Evolutionary conservation across 768 basidiomycete species (phyloP).

Genomic region (Boletus patriciae): DNA sequence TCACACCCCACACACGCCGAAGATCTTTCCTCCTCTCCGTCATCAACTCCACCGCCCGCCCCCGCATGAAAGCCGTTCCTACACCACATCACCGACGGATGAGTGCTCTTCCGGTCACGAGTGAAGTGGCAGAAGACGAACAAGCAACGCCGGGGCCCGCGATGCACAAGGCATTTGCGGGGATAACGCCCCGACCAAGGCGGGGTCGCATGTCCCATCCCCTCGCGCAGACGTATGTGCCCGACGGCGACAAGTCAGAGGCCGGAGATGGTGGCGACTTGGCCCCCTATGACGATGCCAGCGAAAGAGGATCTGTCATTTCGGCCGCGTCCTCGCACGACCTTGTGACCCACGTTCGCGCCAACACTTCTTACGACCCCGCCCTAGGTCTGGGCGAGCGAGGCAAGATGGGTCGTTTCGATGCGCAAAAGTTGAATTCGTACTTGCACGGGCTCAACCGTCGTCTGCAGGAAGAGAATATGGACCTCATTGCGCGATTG

Average conservation of each 20-base stretch:
- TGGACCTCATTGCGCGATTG: constrained; percentile 57
- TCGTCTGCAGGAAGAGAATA: constrained; percentile 83
- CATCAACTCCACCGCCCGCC: constrained; percentile 79
- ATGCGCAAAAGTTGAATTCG: constrained; percentile 79
- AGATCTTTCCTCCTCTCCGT: constrained; percentile 82
- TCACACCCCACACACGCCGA: constrained; percentile 72
- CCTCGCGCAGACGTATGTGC: constrained; percentile 52
- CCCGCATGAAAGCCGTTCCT: constrained; percentile 47
- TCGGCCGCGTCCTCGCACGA: constrained; percentile 89
- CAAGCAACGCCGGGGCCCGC: constrained; percentile 35
- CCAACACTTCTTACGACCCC: constrained; percentile 88
- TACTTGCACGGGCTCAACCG: constrained; percentile 86
- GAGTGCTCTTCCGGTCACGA: constrained; percentile 59
- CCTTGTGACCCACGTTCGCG: constrained; percentile 72
- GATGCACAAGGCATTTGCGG: constrained; percentile 57
- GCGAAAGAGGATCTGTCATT: constrained; percentile 66
- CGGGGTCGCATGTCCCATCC: constrained; percentile 61
- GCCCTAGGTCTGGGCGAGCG: constrained; percentile 70
- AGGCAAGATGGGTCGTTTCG: constrained; percentile 74
- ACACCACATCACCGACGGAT: constrained; percentile 52
- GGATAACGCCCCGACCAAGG: constrained; percentile 63
- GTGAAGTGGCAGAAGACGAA: constrained; percentile 35
- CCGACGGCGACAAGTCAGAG: constrained; percentile 36
- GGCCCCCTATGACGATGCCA: constrained; percentile 42
- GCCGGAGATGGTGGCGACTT: constrained; percentile 25